Evolutionary conservation across 108 stramenopile genomes (phyloP), one percentile per base, ranked within the genome.

Genomic region (Conticribra guillardii): DNA sequence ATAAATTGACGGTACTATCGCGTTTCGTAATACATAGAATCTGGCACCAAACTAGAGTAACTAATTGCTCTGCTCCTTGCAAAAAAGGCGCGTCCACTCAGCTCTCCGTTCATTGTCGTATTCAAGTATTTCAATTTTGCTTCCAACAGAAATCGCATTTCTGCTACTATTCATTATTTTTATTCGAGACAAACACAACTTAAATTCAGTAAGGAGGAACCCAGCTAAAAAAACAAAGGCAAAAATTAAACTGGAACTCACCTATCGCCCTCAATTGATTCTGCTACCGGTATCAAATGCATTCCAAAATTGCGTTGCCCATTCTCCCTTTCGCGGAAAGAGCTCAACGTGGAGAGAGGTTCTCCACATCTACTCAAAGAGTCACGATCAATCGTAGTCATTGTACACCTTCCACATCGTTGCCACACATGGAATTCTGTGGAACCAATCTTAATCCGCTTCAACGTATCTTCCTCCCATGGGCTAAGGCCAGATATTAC

Each of bases 341-440:
- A 76, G 17, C 56, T 37, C 50, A 84, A 66, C 0, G 83, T 84
- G 0, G 69, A 37, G n/a, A 84, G 55, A 2, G 83, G 83, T 31
- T 84, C 79, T 27, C 70, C 70, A 32, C 80, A 50, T 44, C 83
- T 63, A 28, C 71, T 30, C 49, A 81, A 60, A 7, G 70, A 73
- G 21, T 81, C 76, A 19, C 83, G 61, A 54, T 84, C 70, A 33
- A 84, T 68, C 0, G 83, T 81, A 16, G 83, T 84, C 83, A 84
- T 76, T 32, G 58, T 67, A 55, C 83, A 84, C 51, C 83, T 63
- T 22, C 83, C 83, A 63, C 83, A 84, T 11, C 83, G 79, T 62
- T 84, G 83, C 83, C 83, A 84, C 16, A 81, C 83, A 37, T 57
- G 48, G 49, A 79, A 84, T 64, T 84, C 80, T 2, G 73, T 63